Conservation (phyloP, 179 eudicot species). For the Spinacia oleracea region DNA sequence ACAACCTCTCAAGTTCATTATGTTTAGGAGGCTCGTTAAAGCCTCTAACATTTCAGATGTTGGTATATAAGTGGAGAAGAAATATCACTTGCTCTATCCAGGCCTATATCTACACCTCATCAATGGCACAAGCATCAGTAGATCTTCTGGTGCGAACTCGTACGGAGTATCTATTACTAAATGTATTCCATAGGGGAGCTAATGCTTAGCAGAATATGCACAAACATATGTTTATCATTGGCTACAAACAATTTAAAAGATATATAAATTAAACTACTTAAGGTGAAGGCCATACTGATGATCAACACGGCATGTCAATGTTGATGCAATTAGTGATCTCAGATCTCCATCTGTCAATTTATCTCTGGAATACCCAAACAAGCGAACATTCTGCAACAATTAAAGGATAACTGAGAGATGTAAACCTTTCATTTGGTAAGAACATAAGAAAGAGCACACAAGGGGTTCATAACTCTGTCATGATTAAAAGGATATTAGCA, state of each 20-base stretch:
- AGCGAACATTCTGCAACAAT: slow-evolving; percentile 33
- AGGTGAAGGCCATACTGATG: slow-evolving; percentile 28
- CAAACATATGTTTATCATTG: not conserved
- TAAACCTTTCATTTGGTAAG: not conserved
- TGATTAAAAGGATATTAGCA: not conserved
- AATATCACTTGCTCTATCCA: not conserved
- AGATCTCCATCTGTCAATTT: slow-evolving; percentile 35
- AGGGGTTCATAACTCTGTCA: not conserved
- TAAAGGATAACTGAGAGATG: slow-evolving; percentile 16
- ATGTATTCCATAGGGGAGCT: not conserved
- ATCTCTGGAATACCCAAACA: slow-evolving; percentile 35
- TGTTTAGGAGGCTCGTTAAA: not conserved
- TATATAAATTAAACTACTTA: not conserved
- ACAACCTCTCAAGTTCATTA: not conserved
- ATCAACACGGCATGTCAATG: slow-evolving; percentile 41
- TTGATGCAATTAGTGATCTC: slow-evolving; percentile 33
- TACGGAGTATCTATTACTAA: not conserved
- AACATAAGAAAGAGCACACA: not conserved
- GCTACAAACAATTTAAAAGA: not conserved
- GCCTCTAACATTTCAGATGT: not conserved
- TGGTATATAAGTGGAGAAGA: not conserved
- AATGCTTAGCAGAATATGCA: not conserved
- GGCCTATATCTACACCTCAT: not conserved
- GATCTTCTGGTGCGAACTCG: not conserved
- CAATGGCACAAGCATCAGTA: not conserved